Conservation (phyloP, 306 rosid species). For the Senna siamea region DNA sequence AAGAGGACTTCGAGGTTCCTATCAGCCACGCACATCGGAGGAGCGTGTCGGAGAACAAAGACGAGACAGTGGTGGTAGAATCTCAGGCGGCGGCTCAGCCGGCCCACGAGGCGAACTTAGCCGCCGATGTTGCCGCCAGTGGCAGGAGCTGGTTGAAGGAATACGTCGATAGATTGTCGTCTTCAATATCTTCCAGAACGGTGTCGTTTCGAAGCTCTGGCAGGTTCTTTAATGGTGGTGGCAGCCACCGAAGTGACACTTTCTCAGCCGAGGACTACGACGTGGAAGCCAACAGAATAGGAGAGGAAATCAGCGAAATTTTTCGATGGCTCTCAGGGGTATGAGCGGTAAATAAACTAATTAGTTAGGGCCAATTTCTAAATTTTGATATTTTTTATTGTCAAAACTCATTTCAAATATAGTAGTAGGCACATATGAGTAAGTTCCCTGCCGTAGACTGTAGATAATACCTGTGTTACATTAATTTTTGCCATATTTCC, state of each 20-base stretch:
- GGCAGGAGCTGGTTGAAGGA: conserved; percentile 81
- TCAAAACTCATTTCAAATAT: background rate
- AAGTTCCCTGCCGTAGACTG: conserved; percentile 28
- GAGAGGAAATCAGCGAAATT: conserved; percentile 80
- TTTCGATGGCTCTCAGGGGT: conserved; percentile 97
- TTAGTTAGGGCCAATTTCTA: conserved; percentile 28
- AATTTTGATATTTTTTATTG: conserved; percentile 13
- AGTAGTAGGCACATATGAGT: background rate
- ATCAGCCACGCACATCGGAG: conserved; percentile 55
- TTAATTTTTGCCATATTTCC: background rate
- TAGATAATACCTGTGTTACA: conserved; percentile 23
- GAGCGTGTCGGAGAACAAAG: conserved; percentile 58
- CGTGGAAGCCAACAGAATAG: conserved; percentile 62
- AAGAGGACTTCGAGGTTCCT: conserved; percentile 67
- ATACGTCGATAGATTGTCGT: conserved; percentile 71
- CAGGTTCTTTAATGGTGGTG: conserved; percentile 65
- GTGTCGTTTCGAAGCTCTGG: conserved; percentile 83
- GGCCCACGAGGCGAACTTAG: conserved; percentile 41
- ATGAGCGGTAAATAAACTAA: conserved; percentile 52
- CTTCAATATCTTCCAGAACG: conserved; percentile 71
- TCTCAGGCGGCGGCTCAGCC: conserved; percentile 11
- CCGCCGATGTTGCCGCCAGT: conserved; percentile 61
- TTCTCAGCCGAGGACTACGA: conserved; percentile 57
- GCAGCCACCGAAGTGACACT: conserved; percentile 74
- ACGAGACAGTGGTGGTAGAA: conserved; percentile 27